Percentiles rank a stretch among this genome's conserved stretches.
Conservation (phyloP, 805 yeast genomes). For the Metschnikowia colocasiae region DNA sequence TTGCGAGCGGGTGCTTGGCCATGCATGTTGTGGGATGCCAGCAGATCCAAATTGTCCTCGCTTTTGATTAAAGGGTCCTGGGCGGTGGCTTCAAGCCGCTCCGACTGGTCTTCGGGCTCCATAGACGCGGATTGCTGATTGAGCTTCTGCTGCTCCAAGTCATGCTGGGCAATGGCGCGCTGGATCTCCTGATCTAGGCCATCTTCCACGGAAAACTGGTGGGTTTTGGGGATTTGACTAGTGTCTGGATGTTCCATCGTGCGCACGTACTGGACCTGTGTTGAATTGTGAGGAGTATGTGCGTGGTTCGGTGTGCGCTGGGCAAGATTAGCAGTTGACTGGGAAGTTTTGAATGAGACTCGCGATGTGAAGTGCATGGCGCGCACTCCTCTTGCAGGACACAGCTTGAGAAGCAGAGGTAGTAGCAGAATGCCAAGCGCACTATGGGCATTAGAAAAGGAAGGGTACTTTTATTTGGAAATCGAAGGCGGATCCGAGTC, state of each 20-base stretch:
- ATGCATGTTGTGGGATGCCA: neutral
- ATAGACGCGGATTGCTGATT: constrained; percentile 1
- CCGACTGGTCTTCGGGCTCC: neutral
- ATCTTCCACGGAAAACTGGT: constrained; percentile 17
- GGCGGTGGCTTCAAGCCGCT: neutral
- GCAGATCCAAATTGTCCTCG: neutral
- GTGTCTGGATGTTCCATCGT: neutral
- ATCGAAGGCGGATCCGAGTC: no score
- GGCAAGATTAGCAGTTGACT: neutral
- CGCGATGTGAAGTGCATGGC: constrained; percentile 1
- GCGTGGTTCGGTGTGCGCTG: neutral
- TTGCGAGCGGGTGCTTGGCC: neutral
- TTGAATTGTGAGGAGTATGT: no score
- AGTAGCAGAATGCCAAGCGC: neutral
- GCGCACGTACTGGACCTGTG: neutral
- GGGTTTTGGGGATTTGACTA: constrained; percentile 8
- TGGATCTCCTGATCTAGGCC: constrained; percentile 21
- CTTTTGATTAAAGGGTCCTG: neutral
- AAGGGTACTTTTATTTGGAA: no score
- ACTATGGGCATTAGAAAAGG: no score
- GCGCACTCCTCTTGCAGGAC: neutral
- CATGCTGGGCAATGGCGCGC: constrained; percentile 21
- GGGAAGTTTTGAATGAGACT: constrained; percentile 3
- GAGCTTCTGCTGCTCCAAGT: constrained; percentile 18
- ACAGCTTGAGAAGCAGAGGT: neutral